These are phyloP conservation scores for Styphnolobium japonicum DNA, from an alignment of 306 rosid genomes.

Conservation along the genomic window DNA sequence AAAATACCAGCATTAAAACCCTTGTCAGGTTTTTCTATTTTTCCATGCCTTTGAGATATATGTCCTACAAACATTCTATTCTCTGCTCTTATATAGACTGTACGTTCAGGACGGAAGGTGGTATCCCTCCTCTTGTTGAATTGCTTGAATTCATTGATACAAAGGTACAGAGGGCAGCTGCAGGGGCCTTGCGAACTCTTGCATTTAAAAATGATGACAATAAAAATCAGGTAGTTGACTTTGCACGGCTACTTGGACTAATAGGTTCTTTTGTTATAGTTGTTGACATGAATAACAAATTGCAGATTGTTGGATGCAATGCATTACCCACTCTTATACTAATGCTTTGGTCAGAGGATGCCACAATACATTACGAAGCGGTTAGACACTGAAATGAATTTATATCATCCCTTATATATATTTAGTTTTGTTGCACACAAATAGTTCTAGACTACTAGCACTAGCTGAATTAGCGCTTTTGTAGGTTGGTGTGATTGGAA, in stretches of 20 bases:
- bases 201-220: conserved; percentile 63
- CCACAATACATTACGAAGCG: conserved; percentile 56
- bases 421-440: neutral
- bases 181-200: conserved; percentile 62
- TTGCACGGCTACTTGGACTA: neutral
- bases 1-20: conserved; percentile 49
- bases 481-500: conserved; percentile 76
- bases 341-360: conserved; percentile 65
- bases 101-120: conserved; percentile 61
- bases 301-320: conserved; percentile 64
- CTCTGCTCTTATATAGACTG: neutral
- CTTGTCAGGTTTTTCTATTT: conserved; percentile 47
- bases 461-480: conserved; percentile 2
- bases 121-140: conserved; percentile 70
- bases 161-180: conserved; percentile 68
- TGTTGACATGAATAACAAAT: conserved; percentile 26
- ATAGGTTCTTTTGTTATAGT: neutral
- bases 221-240: conserved; percentile 52
- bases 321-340: conserved; percentile 65
- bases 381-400: conserved; percentile 35
- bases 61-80: neutral
- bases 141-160: conserved; percentile 50
- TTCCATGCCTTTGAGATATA: neutral
- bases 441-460: conserved; percentile 1
- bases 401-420: neutral